phyloP scores from a whole-genome alignment of 176 grass and related monocot genomes.

The Rhynchospora breviuscula region DNA sequence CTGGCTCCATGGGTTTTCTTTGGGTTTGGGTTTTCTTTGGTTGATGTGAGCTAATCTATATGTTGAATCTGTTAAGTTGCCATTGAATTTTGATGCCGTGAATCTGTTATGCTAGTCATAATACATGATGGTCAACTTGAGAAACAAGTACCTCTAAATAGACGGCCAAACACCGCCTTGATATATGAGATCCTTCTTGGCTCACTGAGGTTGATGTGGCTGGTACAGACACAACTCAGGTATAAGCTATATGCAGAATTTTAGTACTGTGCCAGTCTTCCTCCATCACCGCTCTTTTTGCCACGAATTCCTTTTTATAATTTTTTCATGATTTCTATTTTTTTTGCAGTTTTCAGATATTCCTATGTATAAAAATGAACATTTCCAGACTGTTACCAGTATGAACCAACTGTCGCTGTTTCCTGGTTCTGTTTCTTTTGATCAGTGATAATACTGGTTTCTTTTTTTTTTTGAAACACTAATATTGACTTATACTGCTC shows the following conservation, averaged over 20 bases:
- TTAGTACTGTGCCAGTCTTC: not conserved
- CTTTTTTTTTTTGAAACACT: too few relatives aligned
- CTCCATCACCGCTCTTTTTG: not conserved
- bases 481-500: not conserved
- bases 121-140: too few relatives aligned
- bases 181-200: too few relatives aligned
- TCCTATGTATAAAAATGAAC: not conserved
- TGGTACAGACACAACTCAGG: conserved; percentile 28
- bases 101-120: too few relatives aligned
- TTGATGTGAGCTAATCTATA: too few relatives aligned
- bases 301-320: not conserved
- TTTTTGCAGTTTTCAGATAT: not conserved
- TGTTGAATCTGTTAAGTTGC: too few relatives aligned
- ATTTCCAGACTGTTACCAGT: not conserved
- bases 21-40: too few relatives aligned
- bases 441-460: not conserved
- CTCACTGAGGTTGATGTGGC: conserved; percentile 77
- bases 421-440: not conserved
- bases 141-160: too few relatives aligned
- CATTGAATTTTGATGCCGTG: too few relatives aligned
- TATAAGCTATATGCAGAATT: not conserved
- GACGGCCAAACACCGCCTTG: too few relatives aligned
- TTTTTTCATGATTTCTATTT: too few relatives aligned
- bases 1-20: too few relatives aligned
- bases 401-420: not conserved